Evolutionary conservation across 768 basidiomycete species (phyloP), one percentile per base, ranked within the genome.

Genomic region (Lactarius vividus): DNA sequence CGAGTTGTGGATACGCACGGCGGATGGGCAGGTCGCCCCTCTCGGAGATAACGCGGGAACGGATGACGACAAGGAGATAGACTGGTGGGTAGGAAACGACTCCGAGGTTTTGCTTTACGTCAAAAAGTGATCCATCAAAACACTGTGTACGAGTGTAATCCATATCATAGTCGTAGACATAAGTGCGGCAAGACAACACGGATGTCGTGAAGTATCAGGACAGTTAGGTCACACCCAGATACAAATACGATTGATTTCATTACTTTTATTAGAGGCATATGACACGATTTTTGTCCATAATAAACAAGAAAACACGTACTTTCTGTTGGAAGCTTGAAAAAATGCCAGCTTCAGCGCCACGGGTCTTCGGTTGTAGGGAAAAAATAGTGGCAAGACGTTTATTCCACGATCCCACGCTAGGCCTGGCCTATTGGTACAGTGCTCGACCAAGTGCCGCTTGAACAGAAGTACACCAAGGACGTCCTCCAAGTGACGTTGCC

Each of bases 61-160:
- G 1, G 70, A 82, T 33, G 85, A 89, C 58, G 69, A 73, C 15
- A 82, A 82, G 62, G 82, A 85, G 60, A 73, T 92, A 49, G 84
- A 81, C 65, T 92, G 89, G 89, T 83, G 92, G 7, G 72, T 93
- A 42, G 88, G 91, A 64, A 81, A 83, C 9, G 82, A 73, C 23
- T 77, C 79, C 62, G 72, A 77, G 63, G 70, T 84, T 31, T 54
- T 75, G 4, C 64, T 74, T 44, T 68, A 66, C 59, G 42, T 60
- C 54, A 63, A 57, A 40, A 23, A 44, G 10, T 67, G 29, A 49
- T 42, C 18, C 4, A 20, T 20, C 20, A 26, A 29, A 7, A 6
- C 31, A 11, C 28, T 16, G 10, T 9, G 39, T 33, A 39, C n/a
- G 26, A 10, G 23, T 23, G 23, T 49, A 49, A 49, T 23, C 49